Evolutionary conservation across 2,329 filamentous ascomycete species (phyloP).

Genomic region (Epicoccum sorghinum): DNA sequence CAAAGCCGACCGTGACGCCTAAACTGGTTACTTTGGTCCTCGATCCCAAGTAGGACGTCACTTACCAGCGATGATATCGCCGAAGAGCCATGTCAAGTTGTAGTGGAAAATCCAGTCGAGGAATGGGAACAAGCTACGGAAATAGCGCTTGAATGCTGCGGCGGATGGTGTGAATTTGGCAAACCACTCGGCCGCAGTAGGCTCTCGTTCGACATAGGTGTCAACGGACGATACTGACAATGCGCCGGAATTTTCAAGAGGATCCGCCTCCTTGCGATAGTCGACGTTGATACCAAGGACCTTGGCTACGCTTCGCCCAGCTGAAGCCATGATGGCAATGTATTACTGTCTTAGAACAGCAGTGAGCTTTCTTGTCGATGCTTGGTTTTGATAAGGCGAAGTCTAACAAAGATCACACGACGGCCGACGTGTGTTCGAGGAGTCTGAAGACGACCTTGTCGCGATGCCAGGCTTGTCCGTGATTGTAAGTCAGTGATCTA

Average conservation of each 20-base stretch:
- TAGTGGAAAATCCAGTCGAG: slow-evolving; percentile 87
- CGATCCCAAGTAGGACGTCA: not conserved
- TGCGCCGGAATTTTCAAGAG: slow-evolving; percentile 67
- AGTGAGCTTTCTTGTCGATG: slow-evolving; percentile 21
- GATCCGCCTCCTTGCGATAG: slow-evolving; percentile 65
- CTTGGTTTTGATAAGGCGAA: slow-evolving; percentile 5
- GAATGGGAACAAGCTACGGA: slow-evolving; percentile 82
- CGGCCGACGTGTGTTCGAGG: not conserved
- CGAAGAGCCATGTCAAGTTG: slow-evolving; percentile 85
- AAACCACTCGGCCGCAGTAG: slow-evolving; percentile 76
- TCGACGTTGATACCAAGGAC: slow-evolving; percentile 81
- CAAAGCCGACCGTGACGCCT: slow-evolving; percentile 75
- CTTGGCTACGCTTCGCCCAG: slow-evolving; percentile 77
- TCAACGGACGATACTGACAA: slow-evolving; percentile 76
- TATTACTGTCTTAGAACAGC: slow-evolving; percentile 44
- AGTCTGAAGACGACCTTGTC: not conserved
- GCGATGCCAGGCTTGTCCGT: not conserved
- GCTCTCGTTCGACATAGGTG: slow-evolving; percentile 75
- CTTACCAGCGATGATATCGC: slow-evolving; percentile 86
- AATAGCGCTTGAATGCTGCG: slow-evolving; percentile 63
- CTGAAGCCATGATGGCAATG: slow-evolving; percentile 53
- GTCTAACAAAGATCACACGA: not conserved
- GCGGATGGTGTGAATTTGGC: slow-evolving; percentile 65
- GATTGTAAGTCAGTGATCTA: not conserved
- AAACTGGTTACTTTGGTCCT: not conserved